phyloP scores from a whole-genome alignment of 225 moss, liverwort and hornwort species.

The Thuidium tamariscinum region DNA sequence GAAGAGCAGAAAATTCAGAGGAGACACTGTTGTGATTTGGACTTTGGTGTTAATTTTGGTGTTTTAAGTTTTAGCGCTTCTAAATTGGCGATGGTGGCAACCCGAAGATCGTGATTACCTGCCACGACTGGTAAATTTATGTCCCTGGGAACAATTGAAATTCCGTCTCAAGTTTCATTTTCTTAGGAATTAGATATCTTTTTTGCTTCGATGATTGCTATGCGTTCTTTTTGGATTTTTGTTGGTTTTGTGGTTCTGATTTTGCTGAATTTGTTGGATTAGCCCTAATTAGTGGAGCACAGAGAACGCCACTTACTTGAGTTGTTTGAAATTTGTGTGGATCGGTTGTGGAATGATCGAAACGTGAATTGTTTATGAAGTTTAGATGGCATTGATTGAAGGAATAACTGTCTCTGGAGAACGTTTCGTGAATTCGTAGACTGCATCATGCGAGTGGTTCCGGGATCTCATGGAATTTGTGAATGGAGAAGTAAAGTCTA shows the following conservation, averaged over 20 bases:
- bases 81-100: not conserved
- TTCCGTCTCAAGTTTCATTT: not conserved
- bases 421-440: not conserved
- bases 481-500: not conserved
- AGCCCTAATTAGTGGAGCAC: not conserved
- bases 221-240: not conserved
- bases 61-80: not conserved
- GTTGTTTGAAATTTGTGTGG: not conserved
- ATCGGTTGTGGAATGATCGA: not conserved
- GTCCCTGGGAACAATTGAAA: not conserved
- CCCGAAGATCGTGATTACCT: not conserved
- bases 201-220: not conserved
- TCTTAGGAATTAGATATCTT: not conserved
- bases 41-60: not conserved
- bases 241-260: not conserved
- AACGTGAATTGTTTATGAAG: not conserved
- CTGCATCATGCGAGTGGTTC: not conserved
- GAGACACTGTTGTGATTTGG: not conserved
- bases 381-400: not conserved
- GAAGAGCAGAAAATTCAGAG: not conserved
- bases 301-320: not conserved
- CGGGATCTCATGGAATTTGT: not conserved
- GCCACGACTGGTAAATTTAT: not conserved
- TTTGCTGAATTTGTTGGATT: not conserved
- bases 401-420: not conserved